Evolutionary conservation across 1,139 yeast genomes (phyloP).

Genomic region (Suhomyces anneliseae): DNA sequence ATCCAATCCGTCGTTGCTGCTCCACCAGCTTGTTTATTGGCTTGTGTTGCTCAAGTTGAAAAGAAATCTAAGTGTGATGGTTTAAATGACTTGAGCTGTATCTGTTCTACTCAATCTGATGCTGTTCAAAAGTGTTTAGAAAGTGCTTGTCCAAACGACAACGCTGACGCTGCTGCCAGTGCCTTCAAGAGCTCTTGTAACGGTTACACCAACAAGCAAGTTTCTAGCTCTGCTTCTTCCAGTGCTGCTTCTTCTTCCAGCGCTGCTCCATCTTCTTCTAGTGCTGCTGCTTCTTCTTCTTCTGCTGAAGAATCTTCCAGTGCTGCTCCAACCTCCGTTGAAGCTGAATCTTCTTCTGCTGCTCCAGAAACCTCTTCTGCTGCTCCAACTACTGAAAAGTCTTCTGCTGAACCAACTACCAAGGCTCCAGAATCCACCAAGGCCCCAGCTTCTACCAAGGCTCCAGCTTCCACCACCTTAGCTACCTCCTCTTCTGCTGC

Average conservation of each 20-base stretch:
- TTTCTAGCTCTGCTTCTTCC: conserved; percentile 9
- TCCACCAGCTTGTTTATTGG: conserved; percentile 88
- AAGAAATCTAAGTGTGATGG: conserved; percentile 54
- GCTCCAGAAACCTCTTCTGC: conserved; percentile 16
- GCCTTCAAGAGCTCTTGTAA: conserved; percentile 58
- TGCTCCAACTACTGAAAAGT: conserved; percentile 17
- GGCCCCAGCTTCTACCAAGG: conserved; percentile 14
- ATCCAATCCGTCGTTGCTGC: conserved; percentile 59
- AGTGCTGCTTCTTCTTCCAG: conserved; percentile 18
- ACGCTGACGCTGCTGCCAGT: conserved; percentile 54
- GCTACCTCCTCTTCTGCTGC: conserved; percentile 8
- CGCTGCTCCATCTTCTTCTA: conserved; percentile 25
- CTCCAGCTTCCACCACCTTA: conserved; percentile 12
- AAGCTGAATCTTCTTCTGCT: conserved; percentile 4
- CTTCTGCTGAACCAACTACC: conserved; percentile 19
- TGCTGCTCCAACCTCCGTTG: conserved; percentile 9
- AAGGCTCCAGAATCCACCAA: conserved; percentile 13
- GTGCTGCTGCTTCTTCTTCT: conserved; percentile 28
- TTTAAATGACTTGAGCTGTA: conserved; percentile 63
- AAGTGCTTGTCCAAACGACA: conserved; percentile 62
- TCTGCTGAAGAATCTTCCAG: conserved; percentile 28
- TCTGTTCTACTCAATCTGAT: conserved; percentile 55
- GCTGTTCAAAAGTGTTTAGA: conserved; percentile 61
- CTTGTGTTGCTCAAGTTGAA: conserved; percentile 76
- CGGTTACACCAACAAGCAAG: conserved; percentile 27